Evolutionary conservation across 345 rosid genomes (phyloP).

Genomic region (Diplotaxis tenuifolia): DNA sequence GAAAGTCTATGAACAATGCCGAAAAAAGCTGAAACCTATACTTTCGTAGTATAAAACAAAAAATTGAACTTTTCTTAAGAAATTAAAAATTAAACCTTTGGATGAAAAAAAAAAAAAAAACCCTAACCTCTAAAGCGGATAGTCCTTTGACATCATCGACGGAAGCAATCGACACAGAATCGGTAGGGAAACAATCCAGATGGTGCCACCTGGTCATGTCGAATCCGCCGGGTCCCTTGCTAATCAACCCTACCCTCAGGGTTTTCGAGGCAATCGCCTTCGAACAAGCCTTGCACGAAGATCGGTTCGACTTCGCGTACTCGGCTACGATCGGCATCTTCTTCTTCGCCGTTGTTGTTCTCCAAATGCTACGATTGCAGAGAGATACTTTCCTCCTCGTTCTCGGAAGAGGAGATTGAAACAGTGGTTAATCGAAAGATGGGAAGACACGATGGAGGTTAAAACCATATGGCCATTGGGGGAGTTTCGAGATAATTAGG

Average conservation of each 20-base stretch:
- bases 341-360: neutral
- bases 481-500: slow-evolving; percentile 18
- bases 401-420: neutral
- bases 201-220: slow-evolving; percentile 86
- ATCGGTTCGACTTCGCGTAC: slow-evolving; percentile 82
- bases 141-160: slow-evolving; percentile 56
- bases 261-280: slow-evolving; percentile 48
- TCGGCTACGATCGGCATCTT: slow-evolving; percentile 52
- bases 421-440: neutral
- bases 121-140: slow-evolving; percentile 47
- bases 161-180: slow-evolving; percentile 40
- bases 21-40: neutral
- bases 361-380: neutral
- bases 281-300: slow-evolving; percentile 74
- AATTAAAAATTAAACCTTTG: neutral
- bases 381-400: neutral
- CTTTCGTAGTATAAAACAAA: no score
- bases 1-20: neutral
- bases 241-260: slow-evolving; percentile 57
- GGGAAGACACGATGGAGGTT: neutral
- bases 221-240: slow-evolving; percentile 62
- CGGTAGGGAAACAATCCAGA: slow-evolving; percentile 53
- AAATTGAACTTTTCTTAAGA: neutral
- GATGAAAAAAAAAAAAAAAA: no score
- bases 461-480: slow-evolving; percentile 22